phyloP scores from a whole-genome alignment of 768 basidiomycete species.

The Tephrocybe sp. region DNA sequence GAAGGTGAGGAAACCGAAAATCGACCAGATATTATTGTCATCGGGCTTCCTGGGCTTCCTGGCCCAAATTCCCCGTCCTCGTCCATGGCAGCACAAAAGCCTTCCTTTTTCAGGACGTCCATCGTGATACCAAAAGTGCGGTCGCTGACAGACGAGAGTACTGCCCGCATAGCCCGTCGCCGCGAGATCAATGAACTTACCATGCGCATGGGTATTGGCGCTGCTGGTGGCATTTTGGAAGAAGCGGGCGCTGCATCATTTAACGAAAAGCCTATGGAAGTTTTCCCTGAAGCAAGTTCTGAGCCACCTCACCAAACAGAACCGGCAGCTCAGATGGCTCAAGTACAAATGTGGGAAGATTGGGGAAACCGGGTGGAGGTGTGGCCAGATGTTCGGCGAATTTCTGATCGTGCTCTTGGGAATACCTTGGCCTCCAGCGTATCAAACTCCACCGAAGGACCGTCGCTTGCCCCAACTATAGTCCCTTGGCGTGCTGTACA shows the following conservation, averaged over 20 bases:
- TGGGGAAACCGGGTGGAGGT: slow-evolving; percentile 71
- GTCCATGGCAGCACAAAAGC: slow-evolving; percentile 21
- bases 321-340: slow-evolving; percentile 5
- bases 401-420: slow-evolving; percentile 77
- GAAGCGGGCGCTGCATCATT: slow-evolving; percentile 27
- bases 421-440: slow-evolving; percentile 45
- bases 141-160: slow-evolving; percentile 50
- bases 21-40: slow-evolving; percentile 46
- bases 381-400: slow-evolving; percentile 68
- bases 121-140: slow-evolving; percentile 65
- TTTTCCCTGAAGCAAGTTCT: not conserved
- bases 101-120: slow-evolving; percentile 62
- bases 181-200: slow-evolving; percentile 78
- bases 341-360: slow-evolving; percentile 47
- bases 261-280: not conserved
- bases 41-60: slow-evolving; percentile 37
- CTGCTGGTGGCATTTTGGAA: slow-evolving; percentile 66
- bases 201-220: slow-evolving; percentile 81
- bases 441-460: slow-evolving; percentile 27
- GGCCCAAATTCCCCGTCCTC: slow-evolving; percentile 21
- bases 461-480: slow-evolving; percentile 50
- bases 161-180: slow-evolving; percentile 57
- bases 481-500: slow-evolving; percentile 69
- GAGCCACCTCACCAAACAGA: not conserved
- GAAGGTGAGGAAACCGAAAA: slow-evolving; percentile 34